Percentiles rank a stretch among this genome's conserved stretches.
Conservation (phyloP, 1,139 yeast genomes). For the Pichia cactophila region DNA sequence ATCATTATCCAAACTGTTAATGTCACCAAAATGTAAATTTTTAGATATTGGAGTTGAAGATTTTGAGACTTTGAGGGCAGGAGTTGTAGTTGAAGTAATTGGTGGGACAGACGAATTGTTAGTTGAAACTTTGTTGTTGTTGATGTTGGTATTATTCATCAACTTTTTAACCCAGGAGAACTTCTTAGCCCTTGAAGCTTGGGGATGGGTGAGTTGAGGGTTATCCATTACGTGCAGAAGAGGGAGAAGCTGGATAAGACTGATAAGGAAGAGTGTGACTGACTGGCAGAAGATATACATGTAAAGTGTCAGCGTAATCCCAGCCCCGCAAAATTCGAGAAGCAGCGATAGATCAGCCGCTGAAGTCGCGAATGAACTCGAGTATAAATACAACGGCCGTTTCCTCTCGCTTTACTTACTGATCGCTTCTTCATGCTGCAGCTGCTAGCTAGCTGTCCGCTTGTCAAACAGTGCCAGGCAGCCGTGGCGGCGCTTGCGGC, state of each 20-base stretch:
- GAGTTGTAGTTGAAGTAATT: neutral
- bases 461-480: too few relatives aligned
- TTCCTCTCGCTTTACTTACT: too few relatives aligned
- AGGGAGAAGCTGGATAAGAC: neutral
- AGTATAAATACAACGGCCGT: too few relatives aligned
- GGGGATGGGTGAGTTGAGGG: neutral
- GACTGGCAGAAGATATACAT: too few relatives aligned
- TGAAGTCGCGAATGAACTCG: too few relatives aligned
- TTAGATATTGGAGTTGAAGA: neutral
- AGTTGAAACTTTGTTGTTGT: neutral
- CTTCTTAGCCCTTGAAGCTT: constrained; percentile 1
- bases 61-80: neutral
- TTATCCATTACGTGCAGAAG: neutral
- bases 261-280: too few relatives aligned
- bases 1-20: constrained; percentile 5
- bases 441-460: too few relatives aligned
- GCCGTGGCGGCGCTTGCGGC: too few relatives aligned
- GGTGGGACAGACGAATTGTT: neutral
- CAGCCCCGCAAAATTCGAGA: too few relatives aligned
- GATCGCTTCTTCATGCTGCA: too few relatives aligned
- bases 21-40: constrained; percentile 3
- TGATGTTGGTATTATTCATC: constrained; percentile 6
- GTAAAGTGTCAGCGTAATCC: too few relatives aligned
- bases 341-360: too few relatives aligned
- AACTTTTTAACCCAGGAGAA: constrained; percentile 12